Evolutionary conservation across 2,329 filamentous ascomycete genomes (phyloP).

Genomic region (Scedosporium minutisporum): DNA sequence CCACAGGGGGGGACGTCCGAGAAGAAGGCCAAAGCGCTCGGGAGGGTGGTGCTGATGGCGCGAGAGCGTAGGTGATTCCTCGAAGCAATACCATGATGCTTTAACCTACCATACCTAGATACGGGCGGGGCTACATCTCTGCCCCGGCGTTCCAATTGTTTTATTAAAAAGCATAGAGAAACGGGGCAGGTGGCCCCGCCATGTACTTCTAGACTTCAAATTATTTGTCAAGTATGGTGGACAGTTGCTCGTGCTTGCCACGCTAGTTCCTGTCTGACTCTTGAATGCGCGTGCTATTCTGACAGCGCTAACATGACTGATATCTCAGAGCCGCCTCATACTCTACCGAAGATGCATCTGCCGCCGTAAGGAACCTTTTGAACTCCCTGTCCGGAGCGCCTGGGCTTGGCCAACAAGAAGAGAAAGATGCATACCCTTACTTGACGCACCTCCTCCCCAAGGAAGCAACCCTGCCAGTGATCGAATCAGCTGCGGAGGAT

Average conservation of each 20-base stretch:
- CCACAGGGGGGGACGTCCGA: constrained; percentile 83
- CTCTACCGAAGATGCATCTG: constrained; percentile 57
- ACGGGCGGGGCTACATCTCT: neutral
- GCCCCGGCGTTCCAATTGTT: neutral
- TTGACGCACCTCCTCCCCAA: constrained; percentile 78
- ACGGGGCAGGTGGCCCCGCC: constrained; percentile 1
- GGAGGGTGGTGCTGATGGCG: constrained; percentile 91
- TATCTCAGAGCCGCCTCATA: constrained; percentile 44
- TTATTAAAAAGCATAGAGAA: constrained; percentile 3
- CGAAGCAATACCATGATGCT: neutral
- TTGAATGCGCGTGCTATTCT: neutral
- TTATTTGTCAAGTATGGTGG: neutral
- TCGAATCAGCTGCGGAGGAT: constrained; percentile 54
- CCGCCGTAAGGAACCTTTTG: constrained; percentile 80
- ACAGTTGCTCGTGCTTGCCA: neutral
- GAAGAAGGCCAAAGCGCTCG: constrained; percentile 81
- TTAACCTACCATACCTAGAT: neutral
- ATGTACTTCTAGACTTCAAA: constrained; percentile 7
- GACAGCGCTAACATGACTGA: constrained; percentile 6
- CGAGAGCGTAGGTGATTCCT: constrained; percentile 86
- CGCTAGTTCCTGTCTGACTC: neutral
- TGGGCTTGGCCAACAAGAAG: constrained; percentile 23
- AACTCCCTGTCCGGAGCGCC: constrained; percentile 61
- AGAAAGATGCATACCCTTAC: constrained; percentile 63
- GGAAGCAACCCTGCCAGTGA: constrained; percentile 65